These are phyloP conservation scores for Talaromyces sp. DNA, from an alignment of 2,329 filamentous ascomycete species.

Conservation along the genomic window DNA sequence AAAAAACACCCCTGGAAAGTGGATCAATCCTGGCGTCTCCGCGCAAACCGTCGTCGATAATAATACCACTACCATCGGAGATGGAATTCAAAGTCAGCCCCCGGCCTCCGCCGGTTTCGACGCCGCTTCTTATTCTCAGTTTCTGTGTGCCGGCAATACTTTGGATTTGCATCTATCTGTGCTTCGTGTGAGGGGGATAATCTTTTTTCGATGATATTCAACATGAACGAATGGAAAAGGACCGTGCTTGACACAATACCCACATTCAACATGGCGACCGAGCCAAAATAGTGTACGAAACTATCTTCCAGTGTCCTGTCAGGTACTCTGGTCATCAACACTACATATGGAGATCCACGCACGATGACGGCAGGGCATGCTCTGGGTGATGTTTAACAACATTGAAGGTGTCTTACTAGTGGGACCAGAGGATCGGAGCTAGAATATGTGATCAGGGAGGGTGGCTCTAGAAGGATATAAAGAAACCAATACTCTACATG, in stretches of 20 bases:
- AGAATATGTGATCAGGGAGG: not conserved
- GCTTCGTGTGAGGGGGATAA: slow-evolving; percentile 3
- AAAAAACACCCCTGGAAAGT: too few relatives aligned
- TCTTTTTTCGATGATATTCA: not conserved
- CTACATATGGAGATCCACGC: not conserved
- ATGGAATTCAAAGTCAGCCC: slow-evolving; percentile 3
- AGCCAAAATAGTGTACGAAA: not conserved
- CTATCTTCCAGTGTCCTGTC: not conserved
- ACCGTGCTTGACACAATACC: not conserved
- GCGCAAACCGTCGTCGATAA: not conserved
- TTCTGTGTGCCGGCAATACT: slow-evolving; percentile 8
- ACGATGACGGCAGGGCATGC: not conserved
- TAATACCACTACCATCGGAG: not conserved
- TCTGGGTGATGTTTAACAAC: not conserved
- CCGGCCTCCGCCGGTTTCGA: slow-evolving; percentile 1
- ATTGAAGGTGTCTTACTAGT: not conserved
- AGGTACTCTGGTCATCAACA: not conserved
- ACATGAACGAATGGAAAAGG: not conserved
- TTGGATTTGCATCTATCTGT: slow-evolving; percentile 11
- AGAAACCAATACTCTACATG: not conserved
- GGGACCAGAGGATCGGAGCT: not conserved
- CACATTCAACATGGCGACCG: not conserved
- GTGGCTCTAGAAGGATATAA: not conserved
- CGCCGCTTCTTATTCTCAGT: not conserved
- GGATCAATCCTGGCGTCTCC: not conserved